Evolutionary conservation across 495 filamentous ascomycete species (phyloP).

Genomic region (Podospora didyma): DNA sequence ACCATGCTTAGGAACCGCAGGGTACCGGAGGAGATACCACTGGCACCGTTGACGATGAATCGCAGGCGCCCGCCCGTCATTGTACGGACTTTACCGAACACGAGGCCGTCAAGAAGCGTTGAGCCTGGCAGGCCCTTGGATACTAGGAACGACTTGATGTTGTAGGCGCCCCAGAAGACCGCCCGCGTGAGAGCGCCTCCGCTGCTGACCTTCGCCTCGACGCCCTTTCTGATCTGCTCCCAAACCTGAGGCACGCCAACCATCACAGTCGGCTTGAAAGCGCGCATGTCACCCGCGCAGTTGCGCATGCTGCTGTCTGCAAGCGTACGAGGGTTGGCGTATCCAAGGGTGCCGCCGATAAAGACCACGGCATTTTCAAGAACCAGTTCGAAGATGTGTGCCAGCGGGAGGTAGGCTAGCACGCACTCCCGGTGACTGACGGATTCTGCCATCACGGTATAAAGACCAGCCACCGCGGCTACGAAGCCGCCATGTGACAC

Average conservation of each 20-base stretch:
- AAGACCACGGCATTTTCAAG: conserved; percentile 74
- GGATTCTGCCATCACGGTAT: conserved; percentile 37
- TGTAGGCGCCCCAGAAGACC: conserved; percentile 43
- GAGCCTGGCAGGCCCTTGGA: conserved; percentile 62
- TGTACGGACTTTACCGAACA: conserved; percentile 68
- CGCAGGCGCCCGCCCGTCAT: conserved; percentile 69
- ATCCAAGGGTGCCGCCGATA: conserved; percentile 74
- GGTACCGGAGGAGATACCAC: conserved; percentile 71
- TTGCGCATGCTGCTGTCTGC: conserved; percentile 56
- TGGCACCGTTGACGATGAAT: conserved; percentile 78
- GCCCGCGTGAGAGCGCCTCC: conserved; percentile 24
- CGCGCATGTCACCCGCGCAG: conserved; percentile 65
- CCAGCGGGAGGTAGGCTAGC: conserved; percentile 82
- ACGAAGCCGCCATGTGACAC: conserved; percentile 74
- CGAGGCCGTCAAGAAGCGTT: conserved; percentile 70
- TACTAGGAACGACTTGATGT: conserved; percentile 54
- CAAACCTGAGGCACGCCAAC: conserved; percentile 82
- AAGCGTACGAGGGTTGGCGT: conserved; percentile 77
- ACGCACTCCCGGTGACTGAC: conserved; percentile 56
- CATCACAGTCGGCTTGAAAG: conserved; percentile 75
- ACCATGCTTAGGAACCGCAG: conserved; percentile 76
- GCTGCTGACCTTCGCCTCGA: conserved; percentile 60
- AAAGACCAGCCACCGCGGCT: conserved; percentile 51
- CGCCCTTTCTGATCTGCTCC: conserved; percentile 73
- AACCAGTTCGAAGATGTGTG: conserved; percentile 83